These are phyloP conservation scores for Phaeosphaeria sp. DNA, from an alignment of 2,329 filamentous ascomycete genomes.

Conservation along the genomic window DNA sequence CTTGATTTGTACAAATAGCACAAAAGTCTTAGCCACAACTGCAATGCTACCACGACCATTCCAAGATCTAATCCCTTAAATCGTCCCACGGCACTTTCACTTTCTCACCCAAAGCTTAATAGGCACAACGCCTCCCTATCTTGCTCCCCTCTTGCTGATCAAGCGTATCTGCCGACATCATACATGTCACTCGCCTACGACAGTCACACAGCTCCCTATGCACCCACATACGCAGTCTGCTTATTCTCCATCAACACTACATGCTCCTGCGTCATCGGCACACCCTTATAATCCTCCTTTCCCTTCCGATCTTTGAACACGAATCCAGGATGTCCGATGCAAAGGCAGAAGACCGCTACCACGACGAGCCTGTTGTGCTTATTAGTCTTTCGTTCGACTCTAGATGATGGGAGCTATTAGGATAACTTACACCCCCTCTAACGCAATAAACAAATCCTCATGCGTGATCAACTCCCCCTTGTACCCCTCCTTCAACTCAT, in stretches of 20 bases:
- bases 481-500: neutral
- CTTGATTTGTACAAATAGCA: no score
- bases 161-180: no score
- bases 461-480: neutral
- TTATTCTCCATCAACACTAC: neutral
- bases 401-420: neutral
- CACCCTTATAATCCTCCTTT: neutral
- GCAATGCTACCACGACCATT: no score
- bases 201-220: no score
- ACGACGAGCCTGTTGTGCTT: neutral
- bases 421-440: neutral
- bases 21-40: no score
- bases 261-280: neutral
- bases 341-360: neutral
- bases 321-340: neutral
- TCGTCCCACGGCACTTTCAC: no score
- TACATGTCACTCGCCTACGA: no score
- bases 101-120: no score
- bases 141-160: no score
- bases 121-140: no score
- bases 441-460: neutral
- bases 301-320: neutral
- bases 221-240: neutral
- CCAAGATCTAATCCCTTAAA: no score
- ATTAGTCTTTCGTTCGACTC: neutral